Conservation (phyloP, 2,329 filamentous ascomycete genomes). For the Calonectria naviculata region DNA sequence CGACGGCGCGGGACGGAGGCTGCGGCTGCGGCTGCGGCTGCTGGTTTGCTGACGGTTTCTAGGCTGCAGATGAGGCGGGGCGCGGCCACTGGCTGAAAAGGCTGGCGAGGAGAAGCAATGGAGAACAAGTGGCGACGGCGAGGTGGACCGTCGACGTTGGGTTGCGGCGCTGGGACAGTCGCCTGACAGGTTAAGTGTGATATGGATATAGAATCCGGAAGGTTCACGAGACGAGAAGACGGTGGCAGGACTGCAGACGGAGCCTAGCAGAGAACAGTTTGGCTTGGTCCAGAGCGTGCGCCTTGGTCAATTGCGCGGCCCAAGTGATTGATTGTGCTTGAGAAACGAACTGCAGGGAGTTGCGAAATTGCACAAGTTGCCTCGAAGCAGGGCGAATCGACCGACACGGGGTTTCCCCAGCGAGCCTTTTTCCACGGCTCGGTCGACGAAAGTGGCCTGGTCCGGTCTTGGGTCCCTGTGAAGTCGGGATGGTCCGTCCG, state of each 20-base stretch:
- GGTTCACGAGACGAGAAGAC: slow-evolving; percentile 2
- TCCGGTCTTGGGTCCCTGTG: slow-evolving; percentile 25
- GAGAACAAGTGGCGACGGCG: slow-evolving; percentile 10
- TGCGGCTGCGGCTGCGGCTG: slow-evolving; percentile 14
- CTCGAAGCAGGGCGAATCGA: slow-evolving; percentile 31
- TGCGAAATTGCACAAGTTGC: neutral
- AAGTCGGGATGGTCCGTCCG: slow-evolving; percentile 37
- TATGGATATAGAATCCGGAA: neutral
- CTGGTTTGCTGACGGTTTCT: slow-evolving; percentile 19
- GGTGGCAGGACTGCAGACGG: slow-evolving; percentile 2
- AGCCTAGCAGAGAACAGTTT: neutral
- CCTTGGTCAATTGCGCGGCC: neutral
- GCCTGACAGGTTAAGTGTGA: slow-evolving; percentile 18
- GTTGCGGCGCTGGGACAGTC: slow-evolving; percentile 10
- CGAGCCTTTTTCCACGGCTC: slow-evolving; percentile 28
- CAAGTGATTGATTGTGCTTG: neutral
- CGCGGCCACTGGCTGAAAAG: slow-evolving; percentile 19
- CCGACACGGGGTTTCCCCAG: slow-evolving; percentile 32
- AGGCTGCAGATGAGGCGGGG: slow-evolving; percentile 21
- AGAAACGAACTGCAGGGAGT: neutral
- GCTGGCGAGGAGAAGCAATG: slow-evolving; percentile 17
- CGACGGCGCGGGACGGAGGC: slow-evolving; percentile 20
- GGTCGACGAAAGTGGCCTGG: slow-evolving; percentile 42
- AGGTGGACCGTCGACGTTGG: slow-evolving; percentile 2
- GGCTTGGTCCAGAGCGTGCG: neutral